Base-by-base conservation (phyloP, 2,329 filamentous ascomycete species). In the Fusarium incarnatum region DNA sequence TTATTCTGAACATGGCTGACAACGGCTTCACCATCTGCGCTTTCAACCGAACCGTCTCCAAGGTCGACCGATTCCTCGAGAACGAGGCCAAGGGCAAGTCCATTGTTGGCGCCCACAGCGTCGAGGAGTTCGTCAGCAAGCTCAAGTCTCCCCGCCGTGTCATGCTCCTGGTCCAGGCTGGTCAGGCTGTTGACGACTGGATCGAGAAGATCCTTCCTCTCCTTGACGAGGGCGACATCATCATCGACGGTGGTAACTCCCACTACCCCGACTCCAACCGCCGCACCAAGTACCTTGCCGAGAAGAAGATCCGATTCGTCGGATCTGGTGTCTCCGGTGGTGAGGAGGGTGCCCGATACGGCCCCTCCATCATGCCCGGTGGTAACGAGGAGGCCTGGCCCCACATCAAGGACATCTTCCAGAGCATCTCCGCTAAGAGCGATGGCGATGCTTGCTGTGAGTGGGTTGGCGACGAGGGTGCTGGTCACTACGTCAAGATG, bases 401-500 rank as follows among this genome's bases (percentile, higher is more conserved):
- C 77, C 90, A 92, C 84, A 97, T 99, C 87, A 98, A 99, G 91
- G 94, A 98, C 79, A 93, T 99, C 80, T 97, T 99, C 89, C 96
- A 99, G 87, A 90, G 90, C 86, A 97, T 99, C 81, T 89, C 96
- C 72, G 96, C 96, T 83, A 98, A 99, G 91, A 97, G 93, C 83
- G 95, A 98, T 79, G 91, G 91, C 78, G 96, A 99, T 89, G 86
- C 96, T 74, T 99, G 96, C 91, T 99, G 96, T 81, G 96, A 99
- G 85, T 99, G 96, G 96, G 96, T 99, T 78, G 96, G 96, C 86
- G 96, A 98, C 85, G 94, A 98, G 84, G 96, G 96, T 90, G 93
- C 96, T 85, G 96, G 96, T 78, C 96, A 99, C 91, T 99, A 98
- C 88, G 95, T 99, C 88, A 99, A 99, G 93, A 99, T 99, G 96